Evolutionary conservation across 768 basidiomycete genomes (phyloP), one percentile per base, ranked within the genome.

Genomic region (Boletus rex-veris): DNA sequence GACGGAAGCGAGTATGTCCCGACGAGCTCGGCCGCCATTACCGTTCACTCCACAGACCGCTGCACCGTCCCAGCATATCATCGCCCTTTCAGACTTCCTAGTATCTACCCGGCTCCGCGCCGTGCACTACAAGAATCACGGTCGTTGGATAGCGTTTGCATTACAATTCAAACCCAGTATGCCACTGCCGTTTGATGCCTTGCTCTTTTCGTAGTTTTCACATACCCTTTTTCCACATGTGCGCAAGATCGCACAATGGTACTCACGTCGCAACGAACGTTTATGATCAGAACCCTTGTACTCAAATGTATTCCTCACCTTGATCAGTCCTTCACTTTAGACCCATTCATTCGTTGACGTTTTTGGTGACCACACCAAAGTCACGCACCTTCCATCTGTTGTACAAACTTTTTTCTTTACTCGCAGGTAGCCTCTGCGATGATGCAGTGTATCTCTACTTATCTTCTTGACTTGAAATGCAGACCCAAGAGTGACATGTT

Each of bases 21-120:
- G 24, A 26, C 31, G 14, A 21, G 10, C 5, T 14, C 46, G 6
- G 30, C 24, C 36, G 36, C 21, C 5, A 9, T 21, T 3, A 9
- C 28, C 3, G 6, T 44, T 21, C 40, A 7, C 11, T 15, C 47
- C 38, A 16, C 39, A 11, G 26, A 61, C 4, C 21, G 7, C 11
- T n/a, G 3, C 19, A 36, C 48, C 10, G 0, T 60, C 33, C 58
- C 61, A n/a, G 47, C 41, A 33, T 58, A 48, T 39, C 59, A 51
- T 28, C 62, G 53, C n/a, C 62, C 59, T 24, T 64, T 65, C 44
- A 55, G 33, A 41, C 21, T 40, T 14, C 59, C 62, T 10, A 55
- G 33, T 8, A 14, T 58, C 45, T 47, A 26, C 51, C 56, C 52
- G 3, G 21, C 26, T 37, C 31, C 50, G 14, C 44, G 26, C n/a